A percentile compares a stretch with the other conserved stretches of the same genome.
Conservation (phyloP, 164 flowering plant species). For the Aristolochia californica region DNA sequence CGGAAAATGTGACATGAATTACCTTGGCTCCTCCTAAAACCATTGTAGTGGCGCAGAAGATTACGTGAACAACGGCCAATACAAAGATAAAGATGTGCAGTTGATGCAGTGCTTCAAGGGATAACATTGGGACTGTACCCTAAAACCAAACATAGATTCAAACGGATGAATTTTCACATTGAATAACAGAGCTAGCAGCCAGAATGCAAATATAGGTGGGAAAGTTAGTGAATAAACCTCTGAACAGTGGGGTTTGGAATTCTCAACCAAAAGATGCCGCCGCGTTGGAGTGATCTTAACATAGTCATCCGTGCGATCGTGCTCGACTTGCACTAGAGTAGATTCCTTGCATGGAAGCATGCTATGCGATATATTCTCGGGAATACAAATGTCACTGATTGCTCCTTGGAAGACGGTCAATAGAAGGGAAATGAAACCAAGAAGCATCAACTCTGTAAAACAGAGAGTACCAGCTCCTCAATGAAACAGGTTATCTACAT, state of each 20-base stretch:
- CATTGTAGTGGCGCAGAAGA: constrained; percentile 65
- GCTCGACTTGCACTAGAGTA: not conserved
- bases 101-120: constrained; percentile 77
- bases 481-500: not conserved
- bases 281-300: constrained; percentile 4
- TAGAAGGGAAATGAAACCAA: constrained; percentile 86
- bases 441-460: constrained; percentile 77
- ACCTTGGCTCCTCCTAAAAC: constrained; percentile 72
- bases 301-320: constrained; percentile 1
- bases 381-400: constrained; percentile 56
- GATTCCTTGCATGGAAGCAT: constrained; percentile 54
- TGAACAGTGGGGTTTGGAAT: not conserved
- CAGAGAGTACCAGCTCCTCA: not conserved
- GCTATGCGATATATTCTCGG: constrained; percentile 12
- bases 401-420: constrained; percentile 55
- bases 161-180: not conserved
- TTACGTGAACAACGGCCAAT: constrained; percentile 72
- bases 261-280: constrained; percentile 23
- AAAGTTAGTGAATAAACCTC: not conserved
- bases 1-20: not conserved
- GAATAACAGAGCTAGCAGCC: not conserved
- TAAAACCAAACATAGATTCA: constrained; percentile 19
- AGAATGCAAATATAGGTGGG: not conserved
- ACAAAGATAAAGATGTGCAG: constrained; percentile 91
- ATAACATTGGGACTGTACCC: constrained; percentile 62